Conservation (phyloP, 148 eudicot genomes). For the Amaranthus palmeri region DNA sequence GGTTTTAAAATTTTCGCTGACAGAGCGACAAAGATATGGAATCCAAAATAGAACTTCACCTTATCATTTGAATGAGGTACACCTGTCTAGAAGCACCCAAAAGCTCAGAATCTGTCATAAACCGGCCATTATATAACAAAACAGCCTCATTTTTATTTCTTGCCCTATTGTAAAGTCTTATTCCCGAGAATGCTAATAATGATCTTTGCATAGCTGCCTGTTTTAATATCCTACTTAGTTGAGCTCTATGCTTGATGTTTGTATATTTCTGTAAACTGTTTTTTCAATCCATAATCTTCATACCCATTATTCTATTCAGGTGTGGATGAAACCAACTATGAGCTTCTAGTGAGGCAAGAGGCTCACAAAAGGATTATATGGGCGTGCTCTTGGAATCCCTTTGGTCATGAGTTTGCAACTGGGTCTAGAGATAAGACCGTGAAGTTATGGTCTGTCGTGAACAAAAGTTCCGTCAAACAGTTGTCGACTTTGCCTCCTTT, state of each 20-base stretch:
- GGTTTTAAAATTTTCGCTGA: not conserved
- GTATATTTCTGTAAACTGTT: not conserved
- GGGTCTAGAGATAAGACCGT: conserved; percentile 94
- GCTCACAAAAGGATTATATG: conserved; percentile 96
- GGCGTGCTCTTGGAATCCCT: conserved; percentile 97
- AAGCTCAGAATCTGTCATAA: too few relatives aligned
- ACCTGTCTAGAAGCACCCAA: not conserved
- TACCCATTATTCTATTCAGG: conserved; percentile 26
- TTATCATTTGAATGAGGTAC: not conserved
- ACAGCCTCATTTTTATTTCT: too few relatives aligned
- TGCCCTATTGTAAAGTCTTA: not conserved
- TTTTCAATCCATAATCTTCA: not conserved
- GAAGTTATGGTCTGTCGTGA: conserved; percentile 70
- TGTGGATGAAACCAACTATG: conserved; percentile 43
- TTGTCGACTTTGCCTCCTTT: conserved; percentile 60
- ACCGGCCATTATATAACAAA: too few relatives aligned
- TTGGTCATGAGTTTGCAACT: conserved; percentile 71
- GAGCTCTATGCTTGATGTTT: not conserved
- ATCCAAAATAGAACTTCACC: not conserved
- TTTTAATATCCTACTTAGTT: not conserved
- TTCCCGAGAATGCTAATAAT: too few relatives aligned
- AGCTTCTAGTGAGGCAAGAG: conserved; percentile 69
- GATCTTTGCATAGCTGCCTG: not conserved
- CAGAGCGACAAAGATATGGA: not conserved
- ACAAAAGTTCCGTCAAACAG: conserved; percentile 43